phyloP scores from a whole-genome alignment of 2,329 filamentous ascomycete species.

The Byssothecium circinans region DNA sequence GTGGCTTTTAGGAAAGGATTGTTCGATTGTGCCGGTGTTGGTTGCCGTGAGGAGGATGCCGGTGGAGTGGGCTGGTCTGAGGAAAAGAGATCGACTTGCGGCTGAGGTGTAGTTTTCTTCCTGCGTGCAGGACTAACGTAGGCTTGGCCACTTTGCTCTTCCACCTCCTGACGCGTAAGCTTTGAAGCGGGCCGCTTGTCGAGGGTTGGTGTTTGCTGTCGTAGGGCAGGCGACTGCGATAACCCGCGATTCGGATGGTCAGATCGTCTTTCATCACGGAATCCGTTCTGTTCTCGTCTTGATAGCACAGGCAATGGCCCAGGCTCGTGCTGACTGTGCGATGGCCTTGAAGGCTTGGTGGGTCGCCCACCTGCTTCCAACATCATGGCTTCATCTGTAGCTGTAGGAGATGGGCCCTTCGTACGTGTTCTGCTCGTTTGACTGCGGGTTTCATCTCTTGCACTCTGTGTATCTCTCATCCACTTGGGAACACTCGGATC shows the following conservation, averaged over 20 bases:
- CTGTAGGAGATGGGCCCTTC: conserved; percentile 24
- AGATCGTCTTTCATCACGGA: conserved; percentile 18
- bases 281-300: conserved; percentile 25
- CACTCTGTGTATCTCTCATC: conserved; percentile 75
- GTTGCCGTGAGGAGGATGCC: conserved; percentile 29
- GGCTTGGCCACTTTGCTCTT: conserved; percentile 78
- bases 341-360: conserved; percentile 40
- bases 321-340: conserved; percentile 23
- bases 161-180: conserved; percentile 71
- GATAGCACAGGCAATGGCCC: conserved; percentile 27
- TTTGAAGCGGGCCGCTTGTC: conserved; percentile 56
- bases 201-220: conserved; percentile 33
- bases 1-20: conserved; percentile 43
- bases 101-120: conserved; percentile 63
- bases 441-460: conserved; percentile 29
- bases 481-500: conserved; percentile 87
- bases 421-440: conserved; percentile 18
- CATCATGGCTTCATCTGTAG: conserved; percentile 68
- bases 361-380: conserved; percentile 70
- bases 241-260: conserved; percentile 40
- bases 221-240: conserved; percentile 44
- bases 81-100: conserved; percentile 61
- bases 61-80: conserved; percentile 29
- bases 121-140: conserved; percentile 86
- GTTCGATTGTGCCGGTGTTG: conserved; percentile 41